Evolutionary conservation across 75 land plant species (phyloP).

Genomic region (Selaginella moellendorffii): DNA sequence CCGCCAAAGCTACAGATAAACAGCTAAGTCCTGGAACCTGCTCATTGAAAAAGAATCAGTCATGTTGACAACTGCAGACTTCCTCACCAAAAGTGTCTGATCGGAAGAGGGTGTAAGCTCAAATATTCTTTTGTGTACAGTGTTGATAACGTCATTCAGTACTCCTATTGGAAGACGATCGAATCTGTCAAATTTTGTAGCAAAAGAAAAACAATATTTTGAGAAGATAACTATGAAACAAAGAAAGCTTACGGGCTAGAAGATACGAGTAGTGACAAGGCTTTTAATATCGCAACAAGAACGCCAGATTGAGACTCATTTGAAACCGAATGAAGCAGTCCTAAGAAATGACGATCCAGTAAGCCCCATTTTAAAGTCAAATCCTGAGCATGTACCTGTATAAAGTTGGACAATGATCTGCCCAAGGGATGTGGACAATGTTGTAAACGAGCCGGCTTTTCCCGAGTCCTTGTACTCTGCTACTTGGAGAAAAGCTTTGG

Average conservation of each 20-base stretch:
- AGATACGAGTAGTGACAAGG: slow-evolving; percentile 64
- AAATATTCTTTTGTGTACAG: slow-evolving; percentile 35
- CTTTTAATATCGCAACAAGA: slow-evolving; percentile 51
- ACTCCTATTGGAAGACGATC: slow-evolving; percentile 66
- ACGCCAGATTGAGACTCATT: slow-evolving; percentile 53
- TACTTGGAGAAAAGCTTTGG: slow-evolving; percentile 62
- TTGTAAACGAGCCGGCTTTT: slow-evolving; percentile 64
- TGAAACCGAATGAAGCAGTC: slow-evolving; percentile 48
- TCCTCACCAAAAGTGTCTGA: slow-evolving; percentile 5
- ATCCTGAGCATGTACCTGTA: slow-evolving; percentile 32
- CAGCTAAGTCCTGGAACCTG: slow-evolving; percentile 65
- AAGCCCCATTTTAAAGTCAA: too few relatives aligned
- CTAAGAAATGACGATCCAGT: slow-evolving; percentile 5
- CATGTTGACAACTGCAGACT: too few relatives aligned
- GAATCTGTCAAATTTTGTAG: slow-evolving; percentile 34
- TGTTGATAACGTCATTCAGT: slow-evolving; percentile 41
- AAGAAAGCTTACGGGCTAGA: slow-evolving; percentile 68
- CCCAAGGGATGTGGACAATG: slow-evolving; percentile 82
- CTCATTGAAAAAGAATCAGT: neutral
- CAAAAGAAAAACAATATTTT: neutral
- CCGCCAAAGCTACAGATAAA: slow-evolving; percentile 48
- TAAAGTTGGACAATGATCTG: slow-evolving; percentile 83
- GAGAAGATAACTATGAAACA: too few relatives aligned
- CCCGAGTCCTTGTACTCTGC: slow-evolving; percentile 73
- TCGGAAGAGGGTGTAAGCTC: slow-evolving; percentile 35